phyloP scores from a whole-genome alignment of 202 grass and related monocot species.

The Saccharum hybrid region DNA sequence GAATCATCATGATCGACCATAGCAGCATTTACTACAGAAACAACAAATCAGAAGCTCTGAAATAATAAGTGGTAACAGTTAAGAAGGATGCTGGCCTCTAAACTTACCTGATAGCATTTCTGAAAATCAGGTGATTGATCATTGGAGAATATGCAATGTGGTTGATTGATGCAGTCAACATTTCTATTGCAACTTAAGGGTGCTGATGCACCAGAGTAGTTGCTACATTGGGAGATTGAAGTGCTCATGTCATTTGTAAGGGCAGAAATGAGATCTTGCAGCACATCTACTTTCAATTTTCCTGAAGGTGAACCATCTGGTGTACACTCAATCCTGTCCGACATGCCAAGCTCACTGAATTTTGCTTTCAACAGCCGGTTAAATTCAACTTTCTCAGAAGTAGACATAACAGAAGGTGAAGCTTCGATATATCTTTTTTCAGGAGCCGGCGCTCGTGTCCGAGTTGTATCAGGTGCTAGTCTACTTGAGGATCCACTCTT shows the following conservation, averaged over 20 bases:
- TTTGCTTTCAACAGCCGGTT: conserved; percentile 60
- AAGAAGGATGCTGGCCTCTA: not conserved
- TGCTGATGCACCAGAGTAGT: conserved; percentile 27
- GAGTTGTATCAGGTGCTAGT: not conserved
- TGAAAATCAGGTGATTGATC: conserved; percentile 38
- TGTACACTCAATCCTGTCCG: conserved; percentile 46
- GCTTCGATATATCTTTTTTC: conserved; percentile 11
- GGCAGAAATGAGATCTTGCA: conserved; percentile 66
- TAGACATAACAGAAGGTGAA: not conserved
- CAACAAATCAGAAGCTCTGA: not conserved
- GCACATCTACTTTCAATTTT: conserved; percentile 53
- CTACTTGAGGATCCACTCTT: conserved; percentile 32
- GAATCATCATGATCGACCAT: not conserved
- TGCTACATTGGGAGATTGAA: conserved; percentile 27
- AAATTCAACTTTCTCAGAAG: conserved; percentile 56
- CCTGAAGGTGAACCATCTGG: conserved; percentile 42
- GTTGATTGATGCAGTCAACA: not conserved
- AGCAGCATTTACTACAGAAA: not conserved
- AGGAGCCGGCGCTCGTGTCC: not conserved
- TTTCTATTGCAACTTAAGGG: not conserved
- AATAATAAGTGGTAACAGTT: not conserved
- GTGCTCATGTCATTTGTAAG: conserved; percentile 41
- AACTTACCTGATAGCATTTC: conserved; percentile 58
- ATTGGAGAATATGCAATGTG: conserved; percentile 24
- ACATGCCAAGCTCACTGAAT: conserved; percentile 57